Conservation (phyloP, 2,329 filamentous ascomycete species). For the Neonectria neomacrospora region DNA sequence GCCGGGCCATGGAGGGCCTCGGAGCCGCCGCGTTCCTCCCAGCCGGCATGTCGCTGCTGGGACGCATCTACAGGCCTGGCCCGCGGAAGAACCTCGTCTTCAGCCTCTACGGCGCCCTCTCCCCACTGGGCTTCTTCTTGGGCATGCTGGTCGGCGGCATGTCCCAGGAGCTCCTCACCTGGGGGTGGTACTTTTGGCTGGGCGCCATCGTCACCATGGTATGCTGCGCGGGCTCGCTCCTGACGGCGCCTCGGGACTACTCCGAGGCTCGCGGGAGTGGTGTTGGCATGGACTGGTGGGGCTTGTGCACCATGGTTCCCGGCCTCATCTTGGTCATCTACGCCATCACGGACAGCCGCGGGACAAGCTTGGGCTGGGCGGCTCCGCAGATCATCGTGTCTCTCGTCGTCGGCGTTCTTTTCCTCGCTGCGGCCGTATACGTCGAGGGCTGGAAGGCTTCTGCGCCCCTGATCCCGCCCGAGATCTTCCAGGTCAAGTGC, state of each 20-base stretch:
- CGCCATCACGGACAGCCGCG: constrained; percentile 73
- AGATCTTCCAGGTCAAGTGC: constrained; percentile 70
- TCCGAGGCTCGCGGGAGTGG: constrained; percentile 44
- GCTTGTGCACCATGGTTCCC: constrained; percentile 62
- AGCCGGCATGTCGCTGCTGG: constrained; percentile 73
- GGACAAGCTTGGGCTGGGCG: constrained; percentile 67
- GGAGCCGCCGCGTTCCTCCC: constrained; percentile 76
- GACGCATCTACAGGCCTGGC: constrained; percentile 72
- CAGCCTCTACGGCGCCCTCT: constrained; percentile 66
- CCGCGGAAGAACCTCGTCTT: constrained; percentile 75
- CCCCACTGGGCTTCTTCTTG: constrained; percentile 65
- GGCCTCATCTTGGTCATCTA: constrained; percentile 75
- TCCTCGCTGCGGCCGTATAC: constrained; percentile 67
- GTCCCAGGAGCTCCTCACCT: constrained; percentile 66
- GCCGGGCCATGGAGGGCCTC: constrained; percentile 75
- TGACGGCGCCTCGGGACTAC: constrained; percentile 52
- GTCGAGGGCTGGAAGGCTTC: constrained; percentile 72
- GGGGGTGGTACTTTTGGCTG: constrained; percentile 77
- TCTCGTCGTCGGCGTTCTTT: constrained; percentile 65
- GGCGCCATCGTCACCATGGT: constrained; percentile 60
- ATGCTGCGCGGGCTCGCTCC: constrained; percentile 58
- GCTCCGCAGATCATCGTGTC: constrained; percentile 72
- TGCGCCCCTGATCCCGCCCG: constrained; percentile 70
- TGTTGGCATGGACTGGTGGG: constrained; percentile 70
- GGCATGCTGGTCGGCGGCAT: constrained; percentile 75